Evolutionary conservation across 2,329 filamentous ascomycete species (phyloP).

Genomic region (Diaporthe ampelina): DNA sequence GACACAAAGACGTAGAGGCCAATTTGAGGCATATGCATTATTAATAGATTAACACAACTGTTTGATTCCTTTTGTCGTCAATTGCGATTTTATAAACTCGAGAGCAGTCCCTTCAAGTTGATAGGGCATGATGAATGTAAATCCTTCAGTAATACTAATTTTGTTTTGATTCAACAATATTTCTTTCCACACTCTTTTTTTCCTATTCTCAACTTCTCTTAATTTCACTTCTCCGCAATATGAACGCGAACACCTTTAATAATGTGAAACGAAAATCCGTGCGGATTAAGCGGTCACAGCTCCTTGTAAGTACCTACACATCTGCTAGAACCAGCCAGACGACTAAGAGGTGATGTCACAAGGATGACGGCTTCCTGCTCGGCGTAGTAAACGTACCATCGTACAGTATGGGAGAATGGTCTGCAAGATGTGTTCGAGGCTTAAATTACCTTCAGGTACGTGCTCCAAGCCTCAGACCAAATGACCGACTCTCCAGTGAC

Average conservation of each 20-base stretch:
- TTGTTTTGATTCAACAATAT: no score
- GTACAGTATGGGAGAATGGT: neutral
- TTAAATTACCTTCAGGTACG: constrained; percentile 7
- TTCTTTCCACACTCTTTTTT: no score
- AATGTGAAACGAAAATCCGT: neutral
- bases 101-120: no score
- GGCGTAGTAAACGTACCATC: neutral
- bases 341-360: neutral
- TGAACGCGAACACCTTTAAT: neutral
- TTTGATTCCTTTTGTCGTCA: no score
- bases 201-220: neutral
- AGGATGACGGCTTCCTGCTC: constrained; percentile 16
- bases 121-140: no score
- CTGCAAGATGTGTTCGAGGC: constrained; percentile 6
- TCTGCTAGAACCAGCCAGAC: neutral
- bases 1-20: neutral
- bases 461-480: neutral
- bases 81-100: neutral
- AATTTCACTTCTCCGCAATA: neutral
- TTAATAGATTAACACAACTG: neutral
- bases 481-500: neutral
- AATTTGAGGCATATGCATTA: neutral
- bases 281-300: constrained; percentile 6
- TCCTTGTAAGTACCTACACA: neutral
- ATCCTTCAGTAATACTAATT: no score